phyloP scores from a whole-genome alignment of 805 yeast species.

The Saccharomycopsis sp. region DNA sequence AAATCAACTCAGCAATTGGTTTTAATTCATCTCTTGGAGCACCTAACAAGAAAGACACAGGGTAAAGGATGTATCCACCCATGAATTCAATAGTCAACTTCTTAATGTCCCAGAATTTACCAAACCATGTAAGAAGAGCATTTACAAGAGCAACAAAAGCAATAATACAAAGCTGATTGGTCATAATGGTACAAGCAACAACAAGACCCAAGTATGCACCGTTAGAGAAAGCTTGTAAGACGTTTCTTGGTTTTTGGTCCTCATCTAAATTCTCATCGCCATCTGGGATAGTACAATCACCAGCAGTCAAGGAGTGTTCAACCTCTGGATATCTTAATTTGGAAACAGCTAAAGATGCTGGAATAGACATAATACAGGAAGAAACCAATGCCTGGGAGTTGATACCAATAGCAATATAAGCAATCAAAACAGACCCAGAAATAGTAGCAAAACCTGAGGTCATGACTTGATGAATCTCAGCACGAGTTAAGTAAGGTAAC shows the following conservation, averaged over 20 bases:
- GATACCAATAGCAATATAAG: conserved; percentile 57
- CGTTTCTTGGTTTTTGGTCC: conserved; percentile 38
- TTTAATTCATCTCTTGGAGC: conserved; percentile 47
- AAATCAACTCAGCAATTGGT: conserved; percentile 44
- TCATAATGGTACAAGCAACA: conserved; percentile 50
- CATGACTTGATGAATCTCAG: conserved; percentile 59
- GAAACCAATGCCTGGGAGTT: conserved; percentile 56
- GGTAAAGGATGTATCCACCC: conserved; percentile 51
- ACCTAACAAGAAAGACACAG: conserved; percentile 54
- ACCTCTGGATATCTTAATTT: conserved; percentile 55
- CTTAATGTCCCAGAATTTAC: conserved; percentile 54
- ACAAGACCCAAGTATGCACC: conserved; percentile 54
- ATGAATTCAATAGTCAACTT: conserved; percentile 48
- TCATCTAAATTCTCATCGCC: conserved; percentile 31
- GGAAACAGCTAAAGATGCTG: conserved; percentile 55
- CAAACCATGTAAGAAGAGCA: conserved; percentile 54
- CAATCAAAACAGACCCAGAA: conserved; percentile 56
- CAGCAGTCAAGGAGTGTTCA: conserved; percentile 46
- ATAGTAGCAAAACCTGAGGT: conserved; percentile 59
- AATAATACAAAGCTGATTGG: conserved; percentile 56
- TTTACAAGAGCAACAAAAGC: conserved; percentile 50
- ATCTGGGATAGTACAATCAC: conserved; percentile 42
- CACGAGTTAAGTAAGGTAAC: conserved; percentile 50
- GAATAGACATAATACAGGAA: conserved; percentile 66
- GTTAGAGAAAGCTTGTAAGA: conserved; percentile 50